These are phyloP conservation scores for Wickerhamiella kurtzmanii DNA, from an alignment of 805 yeast species.

Conservation along the genomic window DNA sequence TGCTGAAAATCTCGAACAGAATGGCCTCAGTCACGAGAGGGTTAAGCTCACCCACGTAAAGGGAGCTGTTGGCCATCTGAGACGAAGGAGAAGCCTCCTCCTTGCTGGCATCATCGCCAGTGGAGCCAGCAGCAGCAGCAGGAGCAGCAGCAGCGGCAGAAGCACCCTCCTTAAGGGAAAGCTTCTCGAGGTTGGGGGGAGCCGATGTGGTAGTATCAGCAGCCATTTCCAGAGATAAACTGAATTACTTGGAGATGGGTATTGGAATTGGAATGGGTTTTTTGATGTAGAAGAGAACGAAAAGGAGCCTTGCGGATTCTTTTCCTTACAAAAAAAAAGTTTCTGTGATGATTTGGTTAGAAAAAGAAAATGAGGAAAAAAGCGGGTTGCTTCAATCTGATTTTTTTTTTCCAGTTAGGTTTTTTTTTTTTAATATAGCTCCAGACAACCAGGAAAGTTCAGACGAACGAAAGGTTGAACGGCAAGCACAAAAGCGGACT, in stretches of 20 bases:
- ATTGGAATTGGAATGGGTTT: neutral
- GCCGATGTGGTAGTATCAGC: conserved; percentile 13
- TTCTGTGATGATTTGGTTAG: too few relatives aligned
- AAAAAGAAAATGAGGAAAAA: too few relatives aligned
- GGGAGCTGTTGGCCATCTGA: conserved; percentile 43
- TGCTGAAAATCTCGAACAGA: conserved; percentile 87
- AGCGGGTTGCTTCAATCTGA: too few relatives aligned
- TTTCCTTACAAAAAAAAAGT: too few relatives aligned
- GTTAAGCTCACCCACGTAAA: conserved; percentile 95
- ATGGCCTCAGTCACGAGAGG: conserved; percentile 86
- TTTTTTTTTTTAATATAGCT: conserved; percentile 1
- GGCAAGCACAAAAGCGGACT: conserved; percentile 1
- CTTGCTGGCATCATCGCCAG: conserved; percentile 20
- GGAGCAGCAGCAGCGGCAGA: conserved; percentile 13
- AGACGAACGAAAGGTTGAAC: neutral
- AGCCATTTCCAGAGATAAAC: conserved; percentile 15
- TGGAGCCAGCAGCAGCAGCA: conserved; percentile 17
- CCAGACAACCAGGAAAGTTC: neutral
- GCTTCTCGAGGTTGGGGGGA: conserved; percentile 26
- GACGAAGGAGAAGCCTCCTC: conserved; percentile 22
- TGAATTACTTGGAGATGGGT: conserved; percentile 17
- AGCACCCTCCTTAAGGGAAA: conserved; percentile 18
- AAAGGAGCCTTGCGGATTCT: too few relatives aligned
- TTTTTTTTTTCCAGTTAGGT: neutral
- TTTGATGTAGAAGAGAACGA: neutral